Conservation (phyloP, 2,329 filamentous ascomycete genomes). For the Metarhizium brunneum region DNA sequence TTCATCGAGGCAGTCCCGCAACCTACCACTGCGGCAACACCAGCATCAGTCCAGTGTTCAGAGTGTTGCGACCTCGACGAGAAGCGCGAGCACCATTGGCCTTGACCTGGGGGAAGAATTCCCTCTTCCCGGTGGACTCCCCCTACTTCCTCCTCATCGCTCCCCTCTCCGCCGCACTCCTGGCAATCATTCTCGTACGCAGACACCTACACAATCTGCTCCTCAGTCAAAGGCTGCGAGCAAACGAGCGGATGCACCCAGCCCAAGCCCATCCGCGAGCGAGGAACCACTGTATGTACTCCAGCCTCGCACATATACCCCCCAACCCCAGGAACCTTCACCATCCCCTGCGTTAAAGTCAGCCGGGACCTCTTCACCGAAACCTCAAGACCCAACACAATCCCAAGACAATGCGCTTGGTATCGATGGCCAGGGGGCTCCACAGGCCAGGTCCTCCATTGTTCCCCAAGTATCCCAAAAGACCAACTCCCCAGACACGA, state of each 20-base stretch:
- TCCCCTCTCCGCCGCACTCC: not conserved
- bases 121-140: constrained; percentile 13
- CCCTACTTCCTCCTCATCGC: constrained; percentile 11
- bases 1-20: constrained; percentile 4
- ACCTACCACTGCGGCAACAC: not conserved
- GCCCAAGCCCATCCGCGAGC: constrained; percentile 9
- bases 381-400: not conserved
- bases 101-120: constrained; percentile 13
- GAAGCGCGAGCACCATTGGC: constrained; percentile 6
- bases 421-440: not conserved
- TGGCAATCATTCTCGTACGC: not conserved
- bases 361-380: not conserved
- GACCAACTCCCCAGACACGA: constrained; percentile 41
- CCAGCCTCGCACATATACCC: constrained; percentile 50
- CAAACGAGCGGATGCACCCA: not conserved
- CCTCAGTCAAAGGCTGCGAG: constrained; percentile 1
- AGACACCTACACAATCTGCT: not conserved
- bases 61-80: constrained; percentile 9
- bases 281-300: constrained; percentile 40
- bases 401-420: not conserved
- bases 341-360: constrained; percentile 1
- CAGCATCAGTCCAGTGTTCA: constrained; percentile 8
- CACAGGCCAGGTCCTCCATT: constrained; percentile 34
- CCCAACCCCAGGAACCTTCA: constrained; percentile 13
- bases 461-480: constrained; percentile 46